Percentiles rank a stretch among this genome's conserved stretches.
Conservation (phyloP, 805 yeast genomes). For the Suhomyces sp. region DNA sequence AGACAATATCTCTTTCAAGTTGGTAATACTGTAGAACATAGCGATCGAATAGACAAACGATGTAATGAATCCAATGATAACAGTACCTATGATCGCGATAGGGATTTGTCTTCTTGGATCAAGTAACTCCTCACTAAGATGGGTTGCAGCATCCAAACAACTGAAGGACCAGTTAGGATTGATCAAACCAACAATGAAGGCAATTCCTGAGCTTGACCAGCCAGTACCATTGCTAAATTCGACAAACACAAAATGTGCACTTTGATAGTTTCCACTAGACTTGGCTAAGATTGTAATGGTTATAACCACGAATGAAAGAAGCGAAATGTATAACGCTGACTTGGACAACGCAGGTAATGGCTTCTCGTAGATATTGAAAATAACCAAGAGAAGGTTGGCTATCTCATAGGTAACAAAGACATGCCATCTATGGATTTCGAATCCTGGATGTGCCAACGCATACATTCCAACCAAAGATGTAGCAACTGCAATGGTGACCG, state of each 20-base stretch:
- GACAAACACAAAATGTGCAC: conserved; percentile 53
- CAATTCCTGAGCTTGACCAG: conserved; percentile 58
- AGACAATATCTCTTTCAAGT: conserved; percentile 47
- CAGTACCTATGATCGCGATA: conserved; percentile 59
- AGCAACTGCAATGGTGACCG: conserved; percentile 56
- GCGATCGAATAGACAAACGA: conserved; percentile 52
- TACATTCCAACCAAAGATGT: conserved; percentile 53
- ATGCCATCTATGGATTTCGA: conserved; percentile 49
- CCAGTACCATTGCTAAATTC: conserved; percentile 58
- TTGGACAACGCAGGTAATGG: conserved; percentile 52
- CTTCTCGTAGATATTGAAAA: conserved; percentile 52
- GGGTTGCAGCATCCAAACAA: conserved; percentile 70
- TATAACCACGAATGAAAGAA: conserved; percentile 52
- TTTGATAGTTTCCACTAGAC: conserved; percentile 51
- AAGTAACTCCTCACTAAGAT: conserved; percentile 65
- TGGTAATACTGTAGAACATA: conserved; percentile 58
- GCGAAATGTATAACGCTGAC: conserved; percentile 50
- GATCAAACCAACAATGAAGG: conserved; percentile 67
- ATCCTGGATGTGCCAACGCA: conserved; percentile 37
- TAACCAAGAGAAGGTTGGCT: conserved; percentile 39
- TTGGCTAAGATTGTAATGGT: conserved; percentile 53
- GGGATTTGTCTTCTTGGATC: conserved; percentile 62
- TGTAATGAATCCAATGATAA: conserved; percentile 65
- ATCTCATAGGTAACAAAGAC: conserved; percentile 51
- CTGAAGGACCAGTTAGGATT: conserved; percentile 71